phyloP scores from a whole-genome alignment of 805 yeast species.

The Dipodascus geniculatus region DNA sequence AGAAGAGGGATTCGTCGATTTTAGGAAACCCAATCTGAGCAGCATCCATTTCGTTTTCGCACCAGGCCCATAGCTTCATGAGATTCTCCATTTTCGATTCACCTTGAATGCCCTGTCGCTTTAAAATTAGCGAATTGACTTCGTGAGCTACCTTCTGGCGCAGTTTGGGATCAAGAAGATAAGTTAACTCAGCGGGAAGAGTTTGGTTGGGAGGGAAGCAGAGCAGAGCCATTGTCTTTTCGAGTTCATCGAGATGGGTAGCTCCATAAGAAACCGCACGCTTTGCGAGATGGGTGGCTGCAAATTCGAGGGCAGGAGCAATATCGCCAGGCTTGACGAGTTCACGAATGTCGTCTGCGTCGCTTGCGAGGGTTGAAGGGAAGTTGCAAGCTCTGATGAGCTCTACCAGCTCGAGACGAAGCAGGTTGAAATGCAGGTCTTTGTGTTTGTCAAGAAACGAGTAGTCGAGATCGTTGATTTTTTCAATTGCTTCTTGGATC shows the following conservation, averaged over 20 bases:
- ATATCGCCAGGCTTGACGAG: slow-evolving; percentile 10
- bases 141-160: slow-evolving; percentile 55
- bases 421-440: slow-evolving; percentile 56
- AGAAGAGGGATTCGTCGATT: slow-evolving; percentile 11
- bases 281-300: slow-evolving; percentile 35
- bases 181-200: slow-evolving; percentile 33
- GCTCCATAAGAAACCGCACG: slow-evolving; percentile 41
- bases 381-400: slow-evolving; percentile 50
- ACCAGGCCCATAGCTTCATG: slow-evolving; percentile 52
- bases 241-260: slow-evolving; percentile 57
- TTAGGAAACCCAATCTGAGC: slow-evolving; percentile 28
- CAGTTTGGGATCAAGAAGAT: slow-evolving; percentile 45
- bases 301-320: slow-evolving; percentile 24
- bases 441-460: slow-evolving; percentile 52
- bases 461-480: slow-evolving; percentile 50
- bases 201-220: slow-evolving; percentile 32
- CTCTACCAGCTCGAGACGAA: slow-evolving; percentile 67
- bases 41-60: slow-evolving; percentile 39
- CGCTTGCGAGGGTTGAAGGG: slow-evolving; percentile 15
- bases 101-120: slow-evolving; percentile 25
- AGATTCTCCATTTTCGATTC: slow-evolving; percentile 38
- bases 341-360: slow-evolving; percentile 7
- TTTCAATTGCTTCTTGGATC: slow-evolving; percentile 45
- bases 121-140: slow-evolving; percentile 56
- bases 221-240: slow-evolving; percentile 72